Conservation (phyloP, 306 rosid species). For the Hylodesmum podocarpum region DNA sequence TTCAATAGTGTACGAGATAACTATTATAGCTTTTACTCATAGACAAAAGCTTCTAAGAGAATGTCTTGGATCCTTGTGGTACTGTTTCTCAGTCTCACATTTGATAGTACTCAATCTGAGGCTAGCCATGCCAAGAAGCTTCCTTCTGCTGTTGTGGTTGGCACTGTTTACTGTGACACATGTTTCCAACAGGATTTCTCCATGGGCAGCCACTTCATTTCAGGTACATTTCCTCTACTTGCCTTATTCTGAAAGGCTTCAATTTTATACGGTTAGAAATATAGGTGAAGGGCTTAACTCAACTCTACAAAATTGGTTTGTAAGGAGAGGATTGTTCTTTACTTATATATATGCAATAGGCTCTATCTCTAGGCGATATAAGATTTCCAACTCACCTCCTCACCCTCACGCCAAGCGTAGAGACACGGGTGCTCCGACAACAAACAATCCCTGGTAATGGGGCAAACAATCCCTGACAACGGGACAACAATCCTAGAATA, state of each 20-base stretch:
- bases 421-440: too few species aligned
- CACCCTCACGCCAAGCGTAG: too few species aligned
- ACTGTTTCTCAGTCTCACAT: conserved; percentile 42
- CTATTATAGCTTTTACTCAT: conserved; percentile 23
- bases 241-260: neutral
- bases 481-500: too few species aligned
- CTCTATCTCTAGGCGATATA: too few species aligned
- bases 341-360: too few species aligned
- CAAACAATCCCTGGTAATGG: too few species aligned
- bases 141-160: conserved; percentile 67
- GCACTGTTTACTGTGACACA: conserved; percentile 86
- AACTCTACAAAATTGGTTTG: too few species aligned
- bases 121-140: conserved; percentile 46
- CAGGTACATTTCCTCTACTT: conserved; percentile 54
- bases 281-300: too few species aligned
- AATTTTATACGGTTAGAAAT: too few species aligned
- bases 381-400: too few species aligned
- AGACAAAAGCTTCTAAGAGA: conserved; percentile 19
- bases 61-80: conserved; percentile 56
- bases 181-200: conserved; percentile 67
- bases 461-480: too few species aligned
- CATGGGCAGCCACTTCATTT: conserved; percentile 65
- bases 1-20: neutral
- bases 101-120: conserved; percentile 40
- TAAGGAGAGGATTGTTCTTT: too few species aligned